Evolutionary conservation across 306 rosid genomes (phyloP), one percentile per base, ranked within the genome.

Genomic region (Biancaea sappan): DNA sequence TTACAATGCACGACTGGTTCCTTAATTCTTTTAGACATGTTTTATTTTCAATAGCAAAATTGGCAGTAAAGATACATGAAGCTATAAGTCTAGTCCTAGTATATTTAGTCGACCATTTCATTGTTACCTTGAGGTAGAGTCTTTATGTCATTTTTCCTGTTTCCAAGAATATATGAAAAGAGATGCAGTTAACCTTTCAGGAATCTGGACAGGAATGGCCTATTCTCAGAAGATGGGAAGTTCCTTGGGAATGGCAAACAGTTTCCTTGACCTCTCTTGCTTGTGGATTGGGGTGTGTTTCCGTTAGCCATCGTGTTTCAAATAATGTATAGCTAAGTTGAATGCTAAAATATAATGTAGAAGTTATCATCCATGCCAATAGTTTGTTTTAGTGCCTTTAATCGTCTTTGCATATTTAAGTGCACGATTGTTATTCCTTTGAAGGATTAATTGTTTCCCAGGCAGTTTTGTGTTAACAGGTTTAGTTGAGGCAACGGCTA

Each of bases 401-500:
- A 19, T 40, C 31, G 19, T 32, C 24, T 18, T 44, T 63, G 58
- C 48, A 47, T 74, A 61, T 38, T 59, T 56, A 34, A 56, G 51
- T n/a, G 76, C 66, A 61, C 52, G 16, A 48, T 47, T 61, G 24
- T 84, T 61, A 51, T 41, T 3, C 37, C 53, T n/a, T 71, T 50
- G 84, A 76, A 72, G 21, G 32, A 68, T 83, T 82, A 78, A 89
- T 73, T 81, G 82, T 90, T 84, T 88, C 90, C 96, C 99, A 87
- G 99, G 89, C 98, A 95, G 98, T 90, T 90, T 95, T 89, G 91
- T 88, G 85, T 84, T 92, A 87, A 83, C 99, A 90, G 98, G 99
- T 78, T 85, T 95, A 80, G 82, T 86, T 75, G 98, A 90, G 85
- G 87, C 97, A 44, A 87, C 93, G 15, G 89, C 92, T 66, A 52